Conservation (phyloP, 2,329 filamentous ascomycete species). For the Bipolaris cookei region DNA sequence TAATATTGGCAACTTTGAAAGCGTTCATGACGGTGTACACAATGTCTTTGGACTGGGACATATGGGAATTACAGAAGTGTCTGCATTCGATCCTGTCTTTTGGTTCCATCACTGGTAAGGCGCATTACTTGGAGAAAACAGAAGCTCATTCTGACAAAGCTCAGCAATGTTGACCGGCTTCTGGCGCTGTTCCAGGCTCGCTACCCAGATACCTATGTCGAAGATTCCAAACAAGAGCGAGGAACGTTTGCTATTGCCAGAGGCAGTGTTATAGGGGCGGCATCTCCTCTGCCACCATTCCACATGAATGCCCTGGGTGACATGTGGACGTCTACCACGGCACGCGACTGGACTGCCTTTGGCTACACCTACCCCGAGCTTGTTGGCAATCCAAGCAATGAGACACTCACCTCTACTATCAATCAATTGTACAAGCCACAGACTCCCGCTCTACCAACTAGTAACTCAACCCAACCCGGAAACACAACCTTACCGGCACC, state of each 20-base stretch:
- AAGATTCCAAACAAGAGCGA: conserved; percentile 29
- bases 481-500: conserved; percentile 19
- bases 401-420: conserved; percentile 35
- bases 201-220: conserved; percentile 44
- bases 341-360: conserved; percentile 40
- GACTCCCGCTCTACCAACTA: conserved; percentile 33
- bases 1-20: conserved; percentile 42
- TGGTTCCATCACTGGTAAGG: conserved; percentile 42
- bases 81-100: conserved; percentile 43
- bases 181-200: conserved; percentile 37
- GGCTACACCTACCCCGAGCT: conserved; percentile 47
- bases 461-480: conserved; percentile 19
- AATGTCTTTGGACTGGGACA: conserved; percentile 52
- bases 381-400: conserved; percentile 32
- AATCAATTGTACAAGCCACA: conserved; percentile 38
- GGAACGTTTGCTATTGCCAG: conserved; percentile 31
- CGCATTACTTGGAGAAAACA: background rate
- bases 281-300: conserved; percentile 37
- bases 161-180: conserved; percentile 36
- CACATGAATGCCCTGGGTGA: conserved; percentile 43
- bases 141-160: conserved; percentile 3
- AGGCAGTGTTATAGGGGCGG: conserved; percentile 27
- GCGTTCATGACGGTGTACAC: conserved; percentile 41
- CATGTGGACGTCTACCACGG: conserved; percentile 38
- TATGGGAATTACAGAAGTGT: conserved; percentile 42